These are phyloP conservation scores for Penicillium cinerascens DNA, from an alignment of 495 filamentous ascomycete genomes.

Conservation along the genomic window DNA sequence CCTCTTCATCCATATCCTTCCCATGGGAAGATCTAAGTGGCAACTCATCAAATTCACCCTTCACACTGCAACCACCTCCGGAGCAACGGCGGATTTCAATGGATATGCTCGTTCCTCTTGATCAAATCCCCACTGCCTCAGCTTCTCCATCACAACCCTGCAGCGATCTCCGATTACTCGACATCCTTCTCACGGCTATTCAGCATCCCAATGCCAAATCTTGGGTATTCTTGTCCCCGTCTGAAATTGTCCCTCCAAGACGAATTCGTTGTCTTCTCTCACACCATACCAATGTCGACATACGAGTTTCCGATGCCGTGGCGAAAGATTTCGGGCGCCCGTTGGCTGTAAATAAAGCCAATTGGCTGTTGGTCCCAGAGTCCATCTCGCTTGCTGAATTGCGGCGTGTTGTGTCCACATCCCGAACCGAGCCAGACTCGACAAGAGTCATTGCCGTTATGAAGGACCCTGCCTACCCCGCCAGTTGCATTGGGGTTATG, in stretches of 20 bases:
- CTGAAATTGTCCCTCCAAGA: slow-evolving; percentile 36
- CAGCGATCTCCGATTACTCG: slow-evolving; percentile 30
- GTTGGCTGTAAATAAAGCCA: slow-evolving; percentile 22
- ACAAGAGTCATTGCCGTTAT: slow-evolving; percentile 34
- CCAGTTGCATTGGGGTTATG: slow-evolving; percentile 31
- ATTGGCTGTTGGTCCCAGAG: slow-evolving; percentile 34
- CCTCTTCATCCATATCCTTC: slow-evolving; percentile 31
- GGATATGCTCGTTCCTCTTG: slow-evolving; percentile 27
- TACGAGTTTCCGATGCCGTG: slow-evolving; percentile 24
- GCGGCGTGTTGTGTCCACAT: slow-evolving; percentile 22
- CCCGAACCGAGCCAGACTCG: slow-evolving; percentile 6
- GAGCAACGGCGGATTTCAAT: slow-evolving; percentile 9
- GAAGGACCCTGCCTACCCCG: slow-evolving; percentile 22
- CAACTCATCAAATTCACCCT: slow-evolving; percentile 14
- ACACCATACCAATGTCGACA: slow-evolving; percentile 30
- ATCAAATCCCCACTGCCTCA: slow-evolving; percentile 39
- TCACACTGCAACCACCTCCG: slow-evolving; percentile 19
- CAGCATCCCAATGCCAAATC: slow-evolving; percentile 44
- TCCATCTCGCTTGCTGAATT: slow-evolving; percentile 34
- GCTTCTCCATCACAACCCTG: slow-evolving; percentile 33
- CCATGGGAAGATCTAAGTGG: slow-evolving; percentile 30
- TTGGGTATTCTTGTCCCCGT: slow-evolving; percentile 38
- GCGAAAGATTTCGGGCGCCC: slow-evolving; percentile 12
- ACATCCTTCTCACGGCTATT: slow-evolving; percentile 43
- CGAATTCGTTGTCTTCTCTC: slow-evolving; percentile 35